Base-by-base conservation (phyloP, 352 stramenopile genomes). In the Globisporangium polare region DNA sequence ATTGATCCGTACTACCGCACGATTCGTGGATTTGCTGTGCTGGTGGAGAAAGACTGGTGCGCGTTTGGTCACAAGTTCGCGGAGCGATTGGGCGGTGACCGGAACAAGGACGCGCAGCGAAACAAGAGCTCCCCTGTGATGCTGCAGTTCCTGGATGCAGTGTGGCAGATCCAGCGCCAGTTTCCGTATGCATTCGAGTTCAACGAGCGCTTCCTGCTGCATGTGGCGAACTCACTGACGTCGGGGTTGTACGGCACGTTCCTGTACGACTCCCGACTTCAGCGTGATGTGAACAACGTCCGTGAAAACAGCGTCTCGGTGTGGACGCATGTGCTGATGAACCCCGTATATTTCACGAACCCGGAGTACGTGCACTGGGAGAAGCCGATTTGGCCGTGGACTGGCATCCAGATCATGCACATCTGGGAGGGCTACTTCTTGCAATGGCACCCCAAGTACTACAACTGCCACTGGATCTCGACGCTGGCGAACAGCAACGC, bases 11-110 rank as follows among this genome's bases (percentile, higher is more conserved):
- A 82, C 62, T 96, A 80, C 55, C 83, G 88, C n/a, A 95, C 88
- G 2, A 90, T 96, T 47, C 66, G 71, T n/a, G 88, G 88, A 0
- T 92, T 95, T 61, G 74, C 79, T 2, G 78, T 86, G 20, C 60
- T 96, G 4, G 77, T 95, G 5, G 88, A 96, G 57, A 96, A 96
- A 47, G 86, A 96, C 54, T 96, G 86, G 84, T 87, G 79, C 29
- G 72, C 81, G 17, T 96, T 95, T 73, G 88, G 88, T 0, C 86
- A 95, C 69, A 94, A 95, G 62, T 93, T 90, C 68, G 62, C 72
- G 1, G 86, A 94, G 62, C 75, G 84, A 15, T 69, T 83, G 17
- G 81, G 80, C 26, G 78, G 74, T 5, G 83, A 96, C 46, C 80
- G 86, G n/a, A 81, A 73, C 51, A 84, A 87, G 46, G 87, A 96